phyloP scores from a whole-genome alignment of 768 basidiomycete genomes.

The Collybia sordida region DNA sequence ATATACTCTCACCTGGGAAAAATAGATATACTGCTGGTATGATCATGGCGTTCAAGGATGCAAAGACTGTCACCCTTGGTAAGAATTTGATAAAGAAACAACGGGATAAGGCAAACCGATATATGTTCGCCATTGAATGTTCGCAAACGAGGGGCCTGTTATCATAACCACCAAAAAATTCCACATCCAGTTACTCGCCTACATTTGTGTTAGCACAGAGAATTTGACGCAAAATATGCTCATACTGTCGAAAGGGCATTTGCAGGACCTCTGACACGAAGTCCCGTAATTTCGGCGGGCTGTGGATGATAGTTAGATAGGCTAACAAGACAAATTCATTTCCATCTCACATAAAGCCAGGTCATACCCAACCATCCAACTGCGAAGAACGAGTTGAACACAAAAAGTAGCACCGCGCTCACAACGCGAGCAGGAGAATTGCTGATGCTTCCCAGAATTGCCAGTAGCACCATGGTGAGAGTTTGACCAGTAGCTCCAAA shows the following conservation, averaged over 20 bases:
- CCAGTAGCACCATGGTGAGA: slow-evolving; percentile 58
- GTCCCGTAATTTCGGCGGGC: slow-evolving; percentile 66
- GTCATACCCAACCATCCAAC: slow-evolving; percentile 73
- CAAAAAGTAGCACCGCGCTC: slow-evolving; percentile 57
- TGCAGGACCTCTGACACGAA: slow-evolving; percentile 61
- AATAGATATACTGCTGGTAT: slow-evolving; percentile 58
- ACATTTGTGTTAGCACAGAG: neutral
- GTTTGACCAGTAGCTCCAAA: slow-evolving; percentile 64
- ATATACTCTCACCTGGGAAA: slow-evolving; percentile 37
- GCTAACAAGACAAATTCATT: slow-evolving; percentile 2
- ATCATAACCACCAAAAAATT: slow-evolving; percentile 64
- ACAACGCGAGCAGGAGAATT: slow-evolving; percentile 47
- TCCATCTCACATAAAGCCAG: slow-evolving; percentile 58
- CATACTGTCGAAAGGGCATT: slow-evolving; percentile 59
- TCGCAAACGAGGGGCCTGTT: slow-evolving; percentile 57
- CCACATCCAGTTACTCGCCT: slow-evolving; percentile 54
- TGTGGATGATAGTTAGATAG: slow-evolving; percentile 16
- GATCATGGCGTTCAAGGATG: slow-evolving; percentile 54
- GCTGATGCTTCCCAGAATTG: slow-evolving; percentile 53
- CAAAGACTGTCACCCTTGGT: slow-evolving; percentile 37
- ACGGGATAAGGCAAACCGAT: slow-evolving; percentile 33
- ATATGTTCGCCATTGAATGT: slow-evolving; percentile 60
- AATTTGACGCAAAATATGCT: neutral
- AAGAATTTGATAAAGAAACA: neutral
- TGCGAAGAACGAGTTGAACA: slow-evolving; percentile 74